Evolutionary conservation across 2,329 filamentous ascomycete genomes (phyloP).

Genomic region (Phaeosphaeriaceae sp.): DNA sequence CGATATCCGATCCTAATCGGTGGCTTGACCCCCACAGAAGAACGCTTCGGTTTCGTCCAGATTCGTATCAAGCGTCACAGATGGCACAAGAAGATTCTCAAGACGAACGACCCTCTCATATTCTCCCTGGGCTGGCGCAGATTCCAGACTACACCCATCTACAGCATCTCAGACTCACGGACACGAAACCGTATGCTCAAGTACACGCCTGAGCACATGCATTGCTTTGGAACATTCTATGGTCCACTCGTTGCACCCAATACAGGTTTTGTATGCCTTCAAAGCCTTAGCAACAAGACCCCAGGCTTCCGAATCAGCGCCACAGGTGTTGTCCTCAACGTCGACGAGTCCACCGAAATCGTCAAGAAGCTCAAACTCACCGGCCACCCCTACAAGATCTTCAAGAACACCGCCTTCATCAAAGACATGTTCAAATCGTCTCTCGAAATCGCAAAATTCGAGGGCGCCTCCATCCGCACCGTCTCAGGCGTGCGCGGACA

Average conservation of each 20-base stretch:
- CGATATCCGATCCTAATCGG: conserved; percentile 86
- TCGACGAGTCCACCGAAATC: conserved; percentile 95
- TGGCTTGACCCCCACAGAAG: conserved; percentile 90
- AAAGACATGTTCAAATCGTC: conserved; percentile 96
- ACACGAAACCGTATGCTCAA: conserved; percentile 97
- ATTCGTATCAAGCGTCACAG: conserved; percentile 95
- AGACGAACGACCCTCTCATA: conserved; percentile 96
- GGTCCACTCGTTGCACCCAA: conserved; percentile 94
- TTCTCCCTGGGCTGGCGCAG: conserved; percentile 96
- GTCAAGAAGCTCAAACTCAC: conserved; percentile 99
- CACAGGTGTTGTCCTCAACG: conserved; percentile 89
- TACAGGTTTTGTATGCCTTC: conserved; percentile 92
- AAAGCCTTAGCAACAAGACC: conserved; percentile 82
- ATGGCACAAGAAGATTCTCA: conserved; percentile 99
- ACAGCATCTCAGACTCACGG: conserved; percentile 92
- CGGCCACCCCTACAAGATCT: conserved; percentile 93
- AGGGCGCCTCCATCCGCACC: conserved; percentile 93
- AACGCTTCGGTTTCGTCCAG: conserved; percentile 94
- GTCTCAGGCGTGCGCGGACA: conserved; percentile 95
- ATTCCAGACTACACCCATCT: conserved; percentile 91
- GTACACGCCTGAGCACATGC: conserved; percentile 99
- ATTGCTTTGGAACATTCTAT: conserved; percentile 96
- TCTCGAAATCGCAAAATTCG: conserved; percentile 97
- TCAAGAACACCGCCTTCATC: conserved; percentile 99
- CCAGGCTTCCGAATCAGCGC: conserved; percentile 94